These are phyloP conservation scores for Tilletia indica DNA, from an alignment of 1,284 basidiomycete species.

Conservation along the genomic window DNA sequence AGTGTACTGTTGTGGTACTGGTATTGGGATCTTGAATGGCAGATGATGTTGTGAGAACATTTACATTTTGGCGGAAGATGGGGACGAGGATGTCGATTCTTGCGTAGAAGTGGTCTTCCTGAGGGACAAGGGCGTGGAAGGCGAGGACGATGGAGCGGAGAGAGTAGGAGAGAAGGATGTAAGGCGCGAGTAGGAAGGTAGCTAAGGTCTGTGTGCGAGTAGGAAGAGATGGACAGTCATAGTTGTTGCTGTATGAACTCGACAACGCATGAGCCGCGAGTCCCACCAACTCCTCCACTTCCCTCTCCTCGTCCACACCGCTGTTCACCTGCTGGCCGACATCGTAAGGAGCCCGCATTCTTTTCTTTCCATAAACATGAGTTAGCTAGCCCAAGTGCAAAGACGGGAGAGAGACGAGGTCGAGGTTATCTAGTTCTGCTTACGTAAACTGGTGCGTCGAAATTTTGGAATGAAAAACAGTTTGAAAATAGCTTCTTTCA, in stretches of 20 bases:
- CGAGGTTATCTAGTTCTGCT: too few relatives aligned
- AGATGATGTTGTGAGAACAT: background rate
- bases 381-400: too few relatives aligned
- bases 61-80: background rate
- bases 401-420: too few relatives aligned
- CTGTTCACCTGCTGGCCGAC: background rate
- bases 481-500: too few relatives aligned
- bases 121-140: background rate
- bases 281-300: background rate
- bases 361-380: too few relatives aligned
- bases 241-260: too few relatives aligned
- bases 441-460: too few relatives aligned
- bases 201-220: background rate
- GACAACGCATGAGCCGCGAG: slow-evolving; percentile 1
- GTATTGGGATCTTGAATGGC: background rate
- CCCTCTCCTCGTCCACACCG: background rate
- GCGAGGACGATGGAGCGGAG: background rate
- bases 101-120: background rate
- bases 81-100: background rate
- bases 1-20: background rate
- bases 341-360: slow-evolving; percentile 1
- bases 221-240: background rate
- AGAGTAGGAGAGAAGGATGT: slow-evolving; percentile 4
- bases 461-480: too few relatives aligned
- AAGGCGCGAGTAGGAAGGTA: background rate